Evolutionary conservation across 2,329 filamentous ascomycete species (phyloP).

Genomic region (Coniochaeta ligniaria): DNA sequence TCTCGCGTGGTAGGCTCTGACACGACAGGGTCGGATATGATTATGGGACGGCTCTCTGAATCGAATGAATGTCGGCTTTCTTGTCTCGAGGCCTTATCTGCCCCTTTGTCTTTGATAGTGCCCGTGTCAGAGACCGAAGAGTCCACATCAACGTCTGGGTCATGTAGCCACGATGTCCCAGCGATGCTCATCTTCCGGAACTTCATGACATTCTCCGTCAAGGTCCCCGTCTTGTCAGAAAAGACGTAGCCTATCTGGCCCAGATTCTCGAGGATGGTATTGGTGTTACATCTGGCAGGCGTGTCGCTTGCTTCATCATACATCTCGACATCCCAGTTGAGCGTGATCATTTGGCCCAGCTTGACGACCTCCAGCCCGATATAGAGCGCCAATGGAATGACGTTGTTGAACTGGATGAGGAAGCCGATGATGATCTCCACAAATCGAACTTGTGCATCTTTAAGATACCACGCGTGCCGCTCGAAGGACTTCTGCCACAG

Average conservation of each 20-base stretch:
- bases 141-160: slow-evolving; percentile 51
- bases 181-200: slow-evolving; percentile 89
- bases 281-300: slow-evolving; percentile 82
- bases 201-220: slow-evolving; percentile 94
- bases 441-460: slow-evolving; percentile 62
- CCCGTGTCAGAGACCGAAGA: neutral
- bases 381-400: slow-evolving; percentile 86
- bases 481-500: slow-evolving; percentile 67
- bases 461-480: slow-evolving; percentile 67
- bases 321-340: slow-evolving; percentile 82
- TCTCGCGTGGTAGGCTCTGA: slow-evolving; percentile 61
- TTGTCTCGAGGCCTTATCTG: slow-evolving; percentile 3
- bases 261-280: slow-evolving; percentile 90
- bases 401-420: slow-evolving; percentile 94
- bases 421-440: slow-evolving; percentile 82
- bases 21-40: slow-evolving; percentile 24
- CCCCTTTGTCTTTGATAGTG: slow-evolving; percentile 22
- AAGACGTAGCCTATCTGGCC: slow-evolving; percentile 88
- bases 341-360: slow-evolving; percentile 66
- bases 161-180: slow-evolving; percentile 83
- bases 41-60: slow-evolving; percentile 2
- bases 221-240: slow-evolving; percentile 88
- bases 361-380: slow-evolving; percentile 87
- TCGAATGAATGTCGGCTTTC: slow-evolving; percentile 10
- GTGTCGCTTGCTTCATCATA: slow-evolving; percentile 80